phyloP scores from a whole-genome alignment of 179 eudicot genomes.

The Carnegiea gigantea region DNA sequence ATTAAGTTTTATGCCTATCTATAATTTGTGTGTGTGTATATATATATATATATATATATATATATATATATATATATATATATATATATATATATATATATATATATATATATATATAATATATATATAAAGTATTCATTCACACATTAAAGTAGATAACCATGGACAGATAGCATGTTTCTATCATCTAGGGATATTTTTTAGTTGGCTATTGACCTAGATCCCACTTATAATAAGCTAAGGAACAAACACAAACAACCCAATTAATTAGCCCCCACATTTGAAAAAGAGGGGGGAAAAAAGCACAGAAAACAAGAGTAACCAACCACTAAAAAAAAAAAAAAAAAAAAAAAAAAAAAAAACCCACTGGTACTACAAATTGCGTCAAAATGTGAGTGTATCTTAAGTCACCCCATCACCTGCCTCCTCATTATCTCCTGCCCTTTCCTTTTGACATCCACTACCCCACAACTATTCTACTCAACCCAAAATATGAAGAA shows the following conservation, averaged over 20 bases:
- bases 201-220: constrained; percentile 9
- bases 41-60: too few species aligned
- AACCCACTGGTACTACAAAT: constrained; percentile 16
- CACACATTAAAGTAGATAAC: background rate
- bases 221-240: constrained; percentile 1
- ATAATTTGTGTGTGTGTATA: too few species aligned
- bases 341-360: background rate
- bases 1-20: too few species aligned
- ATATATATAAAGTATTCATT: background rate
- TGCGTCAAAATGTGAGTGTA: constrained; percentile 19
- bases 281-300: background rate
- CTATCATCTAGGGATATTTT: constrained; percentile 16
- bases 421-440: background rate
- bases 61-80: too few species aligned
- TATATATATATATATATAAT: background rate
- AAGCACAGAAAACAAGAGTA: too few species aligned
- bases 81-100: background rate
- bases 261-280: background rate
- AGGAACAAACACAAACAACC: constrained; percentile 19
- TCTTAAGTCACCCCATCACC: constrained; percentile 24
- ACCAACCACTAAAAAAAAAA: too few species aligned
- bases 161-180: constrained; percentile 10
- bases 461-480: background rate
- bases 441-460: too few species aligned
- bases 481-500: constrained; percentile 45